Evolutionary conservation across 164 flowering plant genomes (phyloP).

Genomic region (Magnolia changhungtana): DNA sequence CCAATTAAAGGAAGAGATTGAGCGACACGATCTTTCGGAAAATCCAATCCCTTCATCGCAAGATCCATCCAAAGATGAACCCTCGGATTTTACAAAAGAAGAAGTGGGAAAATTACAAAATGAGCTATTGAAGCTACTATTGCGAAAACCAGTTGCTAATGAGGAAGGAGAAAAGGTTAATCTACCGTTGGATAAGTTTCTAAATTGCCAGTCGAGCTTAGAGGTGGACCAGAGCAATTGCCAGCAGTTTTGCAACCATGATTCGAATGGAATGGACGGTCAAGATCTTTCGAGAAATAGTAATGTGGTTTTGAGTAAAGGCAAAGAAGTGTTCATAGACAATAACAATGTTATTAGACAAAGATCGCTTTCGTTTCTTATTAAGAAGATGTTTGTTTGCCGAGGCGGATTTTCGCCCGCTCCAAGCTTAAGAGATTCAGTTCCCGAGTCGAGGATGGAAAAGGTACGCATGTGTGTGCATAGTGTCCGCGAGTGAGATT

Average conservation of each 20-base stretch:
- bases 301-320: conserved; percentile 56
- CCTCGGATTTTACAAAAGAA: conserved; percentile 67
- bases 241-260: conserved; percentile 10
- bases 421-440: conserved; percentile 56
- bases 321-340: conserved; percentile 51
- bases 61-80: conserved; percentile 7
- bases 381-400: conserved; percentile 70
- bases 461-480: conserved; percentile 43
- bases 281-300: conserved; percentile 27
- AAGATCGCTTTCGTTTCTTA: conserved; percentile 63
- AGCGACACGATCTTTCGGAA: conserved; percentile 7
- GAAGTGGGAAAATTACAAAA: conserved; percentile 68
- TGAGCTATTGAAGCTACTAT: conserved; percentile 49
- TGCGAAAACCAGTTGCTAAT: conserved; percentile 40
- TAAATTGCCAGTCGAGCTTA: conserved; percentile 88
- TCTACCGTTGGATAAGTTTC: conserved; percentile 77
- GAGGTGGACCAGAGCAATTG: conserved; percentile 55
- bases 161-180: conserved; percentile 24
- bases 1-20: conserved; percentile 29
- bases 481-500: background rate
- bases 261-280: conserved; percentile 27
- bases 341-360: conserved; percentile 47
- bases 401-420: conserved; percentile 44
- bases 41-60: background rate
- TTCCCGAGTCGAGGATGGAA: conserved; percentile 74